Conservation (phyloP, 2,329 filamentous ascomycete species). For the Phyllosticta citriasiana region DNA sequence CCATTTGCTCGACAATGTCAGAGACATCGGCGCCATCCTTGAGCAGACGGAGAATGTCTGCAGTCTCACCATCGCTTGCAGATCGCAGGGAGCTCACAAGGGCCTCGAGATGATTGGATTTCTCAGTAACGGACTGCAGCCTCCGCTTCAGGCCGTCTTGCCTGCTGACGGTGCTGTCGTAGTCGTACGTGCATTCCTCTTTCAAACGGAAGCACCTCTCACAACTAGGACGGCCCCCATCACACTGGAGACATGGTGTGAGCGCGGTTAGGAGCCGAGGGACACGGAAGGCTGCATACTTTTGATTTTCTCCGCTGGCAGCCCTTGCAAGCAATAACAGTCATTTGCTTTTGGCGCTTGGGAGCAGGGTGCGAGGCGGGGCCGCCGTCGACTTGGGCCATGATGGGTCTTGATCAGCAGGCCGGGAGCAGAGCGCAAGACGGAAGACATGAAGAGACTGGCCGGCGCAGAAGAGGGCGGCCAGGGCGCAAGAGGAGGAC, state of each 20-base stretch:
- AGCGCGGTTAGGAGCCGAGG: not conserved
- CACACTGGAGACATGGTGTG: not conserved
- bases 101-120: conserved; percentile 5
- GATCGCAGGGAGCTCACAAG: not conserved
- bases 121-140: conserved; percentile 4
- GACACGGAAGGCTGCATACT: not conserved
- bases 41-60: conserved; percentile 5
- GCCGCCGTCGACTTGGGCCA: not conserved
- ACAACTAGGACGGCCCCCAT: conserved; percentile 4
- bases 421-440: not conserved
- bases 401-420: not conserved
- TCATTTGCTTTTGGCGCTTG: conserved; percentile 8
- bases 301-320: conserved; percentile 9
- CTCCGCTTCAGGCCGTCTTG: conserved; percentile 9
- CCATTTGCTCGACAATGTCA: not conserved
- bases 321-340: conserved; percentile 7
- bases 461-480: not conserved
- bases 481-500: not conserved
- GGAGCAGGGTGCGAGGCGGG: not conserved
- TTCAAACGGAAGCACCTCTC: conserved; percentile 6
- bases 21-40: not conserved
- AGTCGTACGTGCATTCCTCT: conserved; percentile 5
- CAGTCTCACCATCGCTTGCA: conserved; percentile 1
- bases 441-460: not conserved
- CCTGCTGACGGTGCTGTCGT: conserved; percentile 7